Evolutionary conservation across 495 filamentous ascomycete genomes (phyloP), one percentile per base, ranked within the genome.

Genomic region (Aspergillus sclerotiicarbonarius): DNA sequence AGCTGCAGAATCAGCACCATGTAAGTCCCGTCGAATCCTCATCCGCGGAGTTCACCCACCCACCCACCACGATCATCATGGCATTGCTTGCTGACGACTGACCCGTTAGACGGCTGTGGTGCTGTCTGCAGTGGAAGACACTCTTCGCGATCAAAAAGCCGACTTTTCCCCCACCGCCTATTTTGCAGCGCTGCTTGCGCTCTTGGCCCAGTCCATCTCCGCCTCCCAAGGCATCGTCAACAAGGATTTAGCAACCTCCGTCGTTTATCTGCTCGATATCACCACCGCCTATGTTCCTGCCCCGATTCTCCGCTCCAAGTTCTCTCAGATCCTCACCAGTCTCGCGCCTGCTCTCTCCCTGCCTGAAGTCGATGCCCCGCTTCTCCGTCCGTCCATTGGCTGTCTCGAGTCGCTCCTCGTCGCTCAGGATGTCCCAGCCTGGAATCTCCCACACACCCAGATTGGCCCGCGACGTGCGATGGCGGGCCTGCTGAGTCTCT

Each of bases 251-350:
- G 89, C 89, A 20, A 85, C 87, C 19, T 91, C 94, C 13, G 89
- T 96, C 58, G 90, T 98, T 55, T 98, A 98, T 73, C 86, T 98
- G 15, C 90, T 98, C 76, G 94, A 98, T 71, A 75, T 93, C 61
- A 85, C 95, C 60, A 90, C 91, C 13, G 86, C 86, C 58, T 88
- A 86, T 67, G 85, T 91, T 52, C 93, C 95, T 35, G 80, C 88
- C 20, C 82, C 94, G 16, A 83, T 98, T 31, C 87, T 98, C 30
- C 87, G 90, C 53, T 87, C 90, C 35, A 96, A 96, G 71, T 98
- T 98, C 76, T 84, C 88, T 12, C 90, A 96, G 69, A 97, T 98
- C 63, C 85, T 98, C 51, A 84, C 86, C 16, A 87, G 86, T 60
- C 84, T 98, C 50, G 91, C 89, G 8, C 91, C 94, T 2, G 87